Percentiles rank a stretch among this genome's conserved stretches.
Evolutionary conservation across 176 grass and related monocot genomes (phyloP).

Genomic region (Musa beccarii): DNA sequence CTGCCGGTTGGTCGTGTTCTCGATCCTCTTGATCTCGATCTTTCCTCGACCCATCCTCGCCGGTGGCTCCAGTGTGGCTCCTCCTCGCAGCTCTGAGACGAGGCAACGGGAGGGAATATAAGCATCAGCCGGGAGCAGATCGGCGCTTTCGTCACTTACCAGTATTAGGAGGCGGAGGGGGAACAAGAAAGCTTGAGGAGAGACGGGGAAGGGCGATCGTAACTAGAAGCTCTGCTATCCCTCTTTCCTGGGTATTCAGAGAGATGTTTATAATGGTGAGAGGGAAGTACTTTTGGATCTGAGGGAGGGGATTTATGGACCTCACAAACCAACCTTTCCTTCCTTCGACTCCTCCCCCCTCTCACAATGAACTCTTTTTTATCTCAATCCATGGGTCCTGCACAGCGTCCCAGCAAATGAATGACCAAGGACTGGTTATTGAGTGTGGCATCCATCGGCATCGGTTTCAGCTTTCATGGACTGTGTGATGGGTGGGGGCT

Average conservation of each 20-base stretch:
- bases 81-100: no score
- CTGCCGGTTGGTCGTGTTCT: slow-evolving; percentile 23
- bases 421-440: slow-evolving; percentile 5
- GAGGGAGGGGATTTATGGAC: not conserved
- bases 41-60: slow-evolving; percentile 14
- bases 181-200: slow-evolving; percentile 1
- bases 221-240: not conserved
- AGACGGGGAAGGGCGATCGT: not conserved
- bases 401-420: slow-evolving; percentile 1
- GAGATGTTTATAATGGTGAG: not conserved
- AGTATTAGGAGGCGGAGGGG: not conserved
- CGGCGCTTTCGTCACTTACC: slow-evolving; percentile 3
- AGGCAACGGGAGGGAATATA: no score
- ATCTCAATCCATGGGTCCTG: not conserved
- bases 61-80: not conserved
- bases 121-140: no score
- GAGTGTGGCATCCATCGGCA: slow-evolving; percentile 6
- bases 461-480: slow-evolving; percentile 2
- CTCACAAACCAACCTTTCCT: not conserved
- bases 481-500: not conserved
- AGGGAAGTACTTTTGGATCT: not conserved
- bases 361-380: not conserved
- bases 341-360: not conserved
- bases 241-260: not conserved
- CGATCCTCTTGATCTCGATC: slow-evolving; percentile 25